phyloP scores from a whole-genome alignment of 2,329 filamentous ascomycete species.

The Aspergillus ochraceoroseus region DNA sequence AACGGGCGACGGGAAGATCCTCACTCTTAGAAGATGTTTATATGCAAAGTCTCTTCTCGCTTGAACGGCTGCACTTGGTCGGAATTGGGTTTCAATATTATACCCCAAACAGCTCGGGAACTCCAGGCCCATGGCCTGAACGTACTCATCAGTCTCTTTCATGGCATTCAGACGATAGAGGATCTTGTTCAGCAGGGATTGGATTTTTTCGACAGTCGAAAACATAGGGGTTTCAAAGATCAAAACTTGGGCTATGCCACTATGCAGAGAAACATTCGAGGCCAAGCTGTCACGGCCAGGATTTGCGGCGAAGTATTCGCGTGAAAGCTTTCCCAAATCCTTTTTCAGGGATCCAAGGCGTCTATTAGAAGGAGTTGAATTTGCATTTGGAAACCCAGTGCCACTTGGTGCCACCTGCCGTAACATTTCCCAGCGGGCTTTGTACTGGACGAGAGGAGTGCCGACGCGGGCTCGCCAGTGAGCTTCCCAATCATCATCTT shows the following conservation, averaged over 20 bases:
- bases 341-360: too few species aligned
- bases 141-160: not conserved
- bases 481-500: slow-evolving; percentile 8
- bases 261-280: too few species aligned
- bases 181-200: too few species aligned
- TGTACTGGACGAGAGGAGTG: not conserved
- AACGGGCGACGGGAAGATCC: not conserved
- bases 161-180: slow-evolving; percentile 1
- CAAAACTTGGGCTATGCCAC: too few species aligned
- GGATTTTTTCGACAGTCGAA: too few species aligned
- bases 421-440: not conserved
- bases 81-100: not conserved
- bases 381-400: too few species aligned
- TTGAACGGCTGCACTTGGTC: not conserved
- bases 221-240: too few species aligned
- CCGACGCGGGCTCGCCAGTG: not conserved
- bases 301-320: too few species aligned
- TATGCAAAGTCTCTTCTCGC: not conserved
- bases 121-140: not conserved
- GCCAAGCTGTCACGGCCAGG: too few species aligned
- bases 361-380: too few species aligned
- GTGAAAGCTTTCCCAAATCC: too few species aligned
- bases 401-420: too few species aligned
- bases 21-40: not conserved
- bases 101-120: not conserved